Evolutionary conservation across 352 stramenopile genomes (phyloP).

Genomic region (Globisporangium echinulatum): DNA sequence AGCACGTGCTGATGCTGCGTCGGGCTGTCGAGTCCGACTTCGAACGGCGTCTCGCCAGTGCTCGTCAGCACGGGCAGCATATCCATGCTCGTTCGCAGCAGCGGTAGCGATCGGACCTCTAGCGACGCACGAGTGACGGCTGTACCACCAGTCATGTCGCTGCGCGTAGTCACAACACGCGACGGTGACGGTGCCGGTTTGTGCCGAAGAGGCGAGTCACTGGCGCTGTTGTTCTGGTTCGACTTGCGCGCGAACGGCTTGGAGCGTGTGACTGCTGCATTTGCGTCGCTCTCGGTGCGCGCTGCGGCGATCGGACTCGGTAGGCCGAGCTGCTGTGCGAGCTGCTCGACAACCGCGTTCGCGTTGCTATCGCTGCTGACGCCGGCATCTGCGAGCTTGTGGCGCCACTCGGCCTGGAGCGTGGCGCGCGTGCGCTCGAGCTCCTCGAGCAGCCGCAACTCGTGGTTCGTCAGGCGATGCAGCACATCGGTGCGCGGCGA

Average conservation of each 20-base stretch:
- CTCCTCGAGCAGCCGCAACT: constrained; percentile 67
- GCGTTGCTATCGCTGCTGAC: constrained; percentile 34
- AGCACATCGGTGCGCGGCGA: constrained; percentile 53
- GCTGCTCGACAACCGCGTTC: constrained; percentile 24
- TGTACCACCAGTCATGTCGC: no score
- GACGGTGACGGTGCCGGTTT: constrained; percentile 22
- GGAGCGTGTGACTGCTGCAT: constrained; percentile 28
- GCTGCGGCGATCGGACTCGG: constrained; percentile 5
- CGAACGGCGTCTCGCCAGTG: constrained; percentile 63
- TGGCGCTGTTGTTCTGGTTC: constrained; percentile 23
- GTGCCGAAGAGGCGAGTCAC: constrained; percentile 26
- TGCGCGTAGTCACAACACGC: not conserved
- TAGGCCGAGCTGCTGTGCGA: constrained; percentile 33
- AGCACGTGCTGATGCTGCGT: constrained; percentile 42
- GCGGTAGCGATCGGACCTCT: not conserved
- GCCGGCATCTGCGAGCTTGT: constrained; percentile 38
- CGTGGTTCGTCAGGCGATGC: constrained; percentile 69
- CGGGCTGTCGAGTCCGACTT: constrained; percentile 41
- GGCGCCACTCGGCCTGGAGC: constrained; percentile 57
- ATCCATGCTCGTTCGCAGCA: constrained; percentile 33
- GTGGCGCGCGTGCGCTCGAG: constrained; percentile 66
- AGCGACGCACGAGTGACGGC: not conserved
- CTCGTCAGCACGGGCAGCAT: constrained; percentile 72
- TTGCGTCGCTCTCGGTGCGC: constrained; percentile 15
- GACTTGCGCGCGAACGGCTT: constrained; percentile 35